Evolutionary conservation across 1,139 yeast genomes (phyloP).

Genomic region (Komagataea norvegica): DNA sequence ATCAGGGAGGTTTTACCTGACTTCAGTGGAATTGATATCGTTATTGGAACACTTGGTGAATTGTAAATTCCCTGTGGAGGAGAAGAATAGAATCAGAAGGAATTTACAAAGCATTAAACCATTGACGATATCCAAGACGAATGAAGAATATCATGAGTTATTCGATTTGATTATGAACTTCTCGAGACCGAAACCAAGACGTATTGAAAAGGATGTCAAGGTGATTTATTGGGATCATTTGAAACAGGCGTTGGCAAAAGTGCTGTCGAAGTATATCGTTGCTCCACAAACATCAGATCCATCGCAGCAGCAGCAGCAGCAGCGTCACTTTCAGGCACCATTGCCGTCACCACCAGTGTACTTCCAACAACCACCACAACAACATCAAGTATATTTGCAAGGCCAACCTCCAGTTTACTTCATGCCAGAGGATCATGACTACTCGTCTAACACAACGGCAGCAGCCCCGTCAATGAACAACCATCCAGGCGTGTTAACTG

Average conservation of each 20-base stretch:
- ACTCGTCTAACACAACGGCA: no score
- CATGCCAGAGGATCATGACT: no score
- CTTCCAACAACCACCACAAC: slow-evolving; percentile 2
- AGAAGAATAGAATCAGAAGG: slow-evolving; percentile 65
- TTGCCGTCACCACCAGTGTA: neutral
- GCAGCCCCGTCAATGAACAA: neutral
- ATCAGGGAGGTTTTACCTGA: slow-evolving; percentile 42
- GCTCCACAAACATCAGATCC: slow-evolving; percentile 12
- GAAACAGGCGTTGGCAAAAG: slow-evolving; percentile 52
- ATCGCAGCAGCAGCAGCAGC: neutral
- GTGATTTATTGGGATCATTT: slow-evolving; percentile 60
- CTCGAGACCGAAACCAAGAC: slow-evolving; percentile 64
- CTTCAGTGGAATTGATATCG: slow-evolving; percentile 61
- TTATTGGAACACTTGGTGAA: slow-evolving; percentile 50
- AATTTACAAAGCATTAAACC: slow-evolving; percentile 66
- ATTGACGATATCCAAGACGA: slow-evolving; percentile 39
- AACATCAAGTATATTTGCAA: slow-evolving; percentile 1
- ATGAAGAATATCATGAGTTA: slow-evolving; percentile 41
- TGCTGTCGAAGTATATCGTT: slow-evolving; percentile 51
- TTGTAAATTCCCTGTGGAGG: slow-evolving; percentile 58
- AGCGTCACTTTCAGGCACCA: neutral
- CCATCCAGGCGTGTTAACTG: neutral
- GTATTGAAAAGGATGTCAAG: slow-evolving; percentile 69
- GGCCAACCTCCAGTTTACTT: neutral
- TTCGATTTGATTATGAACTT: slow-evolving; percentile 60